phyloP scores from a whole-genome alignment of 192 early-diverging fungal species.

The Jimgerdemannia flammicorona region DNA sequence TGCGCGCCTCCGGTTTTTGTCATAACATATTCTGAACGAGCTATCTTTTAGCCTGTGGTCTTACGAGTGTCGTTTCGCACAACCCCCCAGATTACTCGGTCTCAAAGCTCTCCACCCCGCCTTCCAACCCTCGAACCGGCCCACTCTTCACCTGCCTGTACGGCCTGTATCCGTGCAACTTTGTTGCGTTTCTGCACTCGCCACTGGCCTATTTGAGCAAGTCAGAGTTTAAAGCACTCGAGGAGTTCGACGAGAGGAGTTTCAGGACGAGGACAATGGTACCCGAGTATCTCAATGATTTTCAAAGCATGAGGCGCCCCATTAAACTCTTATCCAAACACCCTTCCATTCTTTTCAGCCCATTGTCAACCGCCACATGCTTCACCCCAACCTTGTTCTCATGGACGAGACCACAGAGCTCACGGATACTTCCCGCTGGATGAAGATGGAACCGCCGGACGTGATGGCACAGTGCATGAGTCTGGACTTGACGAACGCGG shows the following conservation, averaged over 20 bases:
- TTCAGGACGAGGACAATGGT: constrained; percentile 35
- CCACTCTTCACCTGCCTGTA: constrained; percentile 53
- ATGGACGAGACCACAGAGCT: constrained; percentile 39
- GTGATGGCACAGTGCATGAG: constrained; percentile 56
- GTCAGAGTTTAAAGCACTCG: constrained; percentile 19
- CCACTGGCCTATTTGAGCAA: constrained; percentile 31
- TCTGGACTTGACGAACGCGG: constrained; percentile 50
- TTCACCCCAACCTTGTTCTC: constrained; percentile 47
- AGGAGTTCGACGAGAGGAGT: constrained; percentile 38
- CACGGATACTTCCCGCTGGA: constrained; percentile 42
- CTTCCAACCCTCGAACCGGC: constrained; percentile 46
- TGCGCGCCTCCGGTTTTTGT: not conserved
- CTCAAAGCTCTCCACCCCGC: constrained; percentile 38
- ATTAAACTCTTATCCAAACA: not conserved
- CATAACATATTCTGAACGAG: not conserved
- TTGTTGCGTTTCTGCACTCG: constrained; percentile 43
- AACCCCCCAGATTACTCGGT: constrained; percentile 25
- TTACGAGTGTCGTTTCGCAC: not conserved
- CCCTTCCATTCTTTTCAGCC: constrained; percentile 14
- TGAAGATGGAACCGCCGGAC: constrained; percentile 56
- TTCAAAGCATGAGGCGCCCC: too few species aligned
- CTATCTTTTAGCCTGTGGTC: too few species aligned
- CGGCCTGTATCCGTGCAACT: constrained; percentile 53
- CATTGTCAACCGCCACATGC: constrained; percentile 46
- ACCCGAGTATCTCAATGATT: not conserved